Base-by-base conservation (phyloP, 495 filamentous ascomycete species). In the Evernia prunastri region DNA sequence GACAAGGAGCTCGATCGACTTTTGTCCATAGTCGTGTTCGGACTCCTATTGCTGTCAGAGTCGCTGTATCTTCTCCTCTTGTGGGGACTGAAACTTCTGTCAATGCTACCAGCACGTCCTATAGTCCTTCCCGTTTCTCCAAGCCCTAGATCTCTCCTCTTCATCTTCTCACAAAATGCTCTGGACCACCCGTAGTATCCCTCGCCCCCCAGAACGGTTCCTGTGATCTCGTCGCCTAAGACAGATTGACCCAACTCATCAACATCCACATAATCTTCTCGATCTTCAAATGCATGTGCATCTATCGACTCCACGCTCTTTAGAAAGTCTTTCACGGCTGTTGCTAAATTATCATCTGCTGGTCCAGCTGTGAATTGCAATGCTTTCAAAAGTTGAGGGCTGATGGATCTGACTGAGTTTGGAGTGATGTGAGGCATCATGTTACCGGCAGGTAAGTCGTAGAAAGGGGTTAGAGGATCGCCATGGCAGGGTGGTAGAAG, bases 131-230 rank as follows among this genome's bases (percentile, higher is more conserved):
- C 67, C 2, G 57, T 56, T 29, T 64, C 66, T 23, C 49, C 61
- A 35, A 66, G 71, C 13, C 71, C 76, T 57, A 79, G 78, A 62
- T 74, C 76, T 45, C 84, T 78, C 59, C 81, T 81, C 71, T 86
- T 89, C 88, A 93, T 95, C 65, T 87, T 86, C 67, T 89, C 80
- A 75, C 90, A 95, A 67, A 95, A 96, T 11, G 77, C 74, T 53
- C 81, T 83, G 18, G 88, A 91, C 91, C 91, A 96, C 43, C 90
- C 91, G 70, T 94, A 94, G 70, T 96, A 95, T 11, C 85, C 86
- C 39, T 93, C 86, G 11, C 86, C 84, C n/a, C 75, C 69, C 13
- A 78, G 60, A 25, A 86, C 73, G 17, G 89, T 84, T 1, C 84
- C 86, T 2, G 80, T 84, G 13, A 81, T 78, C 64, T 84, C 81